A percentile compares a stretch with the other conserved stretches of the same genome.
Evolutionary conservation across 495 filamentous ascomycete genomes (phyloP).

Genomic region (Aspergillus mulundensis): DNA sequence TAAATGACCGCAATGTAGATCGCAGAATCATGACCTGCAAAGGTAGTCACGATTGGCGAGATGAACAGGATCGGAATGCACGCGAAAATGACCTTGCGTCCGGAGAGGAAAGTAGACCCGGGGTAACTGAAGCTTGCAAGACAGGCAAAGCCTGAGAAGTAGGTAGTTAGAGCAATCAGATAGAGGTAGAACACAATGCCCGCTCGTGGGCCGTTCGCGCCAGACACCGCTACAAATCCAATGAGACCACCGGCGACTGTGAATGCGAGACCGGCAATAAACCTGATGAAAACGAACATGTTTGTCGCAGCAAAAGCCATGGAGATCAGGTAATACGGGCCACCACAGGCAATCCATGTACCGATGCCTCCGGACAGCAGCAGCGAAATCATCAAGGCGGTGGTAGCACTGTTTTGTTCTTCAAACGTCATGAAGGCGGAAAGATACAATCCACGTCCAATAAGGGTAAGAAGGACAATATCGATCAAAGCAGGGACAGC

Average conservation of each 20-base stretch:
- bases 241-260: slow-evolving; percentile 44
- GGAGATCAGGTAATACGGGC: slow-evolving; percentile 56
- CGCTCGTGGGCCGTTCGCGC: slow-evolving; percentile 31
- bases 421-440: slow-evolving; percentile 48
- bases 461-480: slow-evolving; percentile 53
- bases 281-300: slow-evolving; percentile 55
- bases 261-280: slow-evolving; percentile 57
- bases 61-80: slow-evolving; percentile 47
- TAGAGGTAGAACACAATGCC: slow-evolving; percentile 51
- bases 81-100: slow-evolving; percentile 41
- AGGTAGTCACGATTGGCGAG: slow-evolving; percentile 44
- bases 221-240: slow-evolving; percentile 46
- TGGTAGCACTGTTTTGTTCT: slow-evolving; percentile 51
- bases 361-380: slow-evolving; percentile 55
- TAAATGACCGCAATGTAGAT: slow-evolving; percentile 49
- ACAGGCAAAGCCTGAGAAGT: slow-evolving; percentile 47
- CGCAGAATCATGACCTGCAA: slow-evolving; percentile 40
- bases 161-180: slow-evolving; percentile 44
- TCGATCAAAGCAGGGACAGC: slow-evolving; percentile 58
- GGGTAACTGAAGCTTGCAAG: slow-evolving; percentile 57
- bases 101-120: slow-evolving; percentile 48
- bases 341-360: slow-evolving; percentile 56
- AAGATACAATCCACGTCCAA: slow-evolving; percentile 55
- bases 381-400: slow-evolving; percentile 54
- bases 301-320: slow-evolving; percentile 60